Evolutionary conservation across 2,329 filamentous ascomycete species (phyloP), one percentile per base, ranked within the genome.

Genomic region (Colletotrichum camelliae): DNA sequence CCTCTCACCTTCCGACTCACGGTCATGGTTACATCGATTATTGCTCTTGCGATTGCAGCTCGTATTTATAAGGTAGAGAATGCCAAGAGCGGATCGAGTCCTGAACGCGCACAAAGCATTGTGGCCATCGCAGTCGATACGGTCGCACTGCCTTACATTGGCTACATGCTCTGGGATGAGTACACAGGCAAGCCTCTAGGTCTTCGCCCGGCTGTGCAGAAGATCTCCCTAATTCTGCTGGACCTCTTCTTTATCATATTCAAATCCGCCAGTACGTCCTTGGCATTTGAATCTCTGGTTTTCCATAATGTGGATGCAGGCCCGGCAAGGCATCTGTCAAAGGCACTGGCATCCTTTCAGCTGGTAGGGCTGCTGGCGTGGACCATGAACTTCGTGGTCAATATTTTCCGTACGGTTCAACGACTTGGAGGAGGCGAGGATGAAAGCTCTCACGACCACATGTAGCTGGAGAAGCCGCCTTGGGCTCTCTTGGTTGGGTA

Each of bases 201-300:
- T 2, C 87, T 99, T 76, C 94, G 97, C 58, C 93, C 93, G 8
- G 93, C 95, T 12, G 93, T 93, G 72, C 94, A 95, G 65, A 99
- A 99, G 84, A 94, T 98, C 78, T 92, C 94, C 16, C 91, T 99
- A 66, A 94, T 98, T 76, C 91, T 99, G 70, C 91, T 98, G 73
- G 97, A 99, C 85, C 89, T 99, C 5, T 93, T 98, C 81, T 99
- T 99, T 83, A 98, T 99, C 81, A 96, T 98, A 57, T 98, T 99
- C 87, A 96, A 98, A 84, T 96, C 96, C 5, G 96, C 96, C 67
- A 98, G 98, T 85, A 91, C 98, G 31, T 94, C 95, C 55, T 88
- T 99, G 78, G 96, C 96, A 2, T 98, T 98, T 83, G 94, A 95
- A 82, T 94, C 95, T 10, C 87, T 98, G 70, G 93, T 95, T 83